These are phyloP conservation scores for Imleria badia DNA, from an alignment of 768 basidiomycete genomes.

Conservation along the genomic window DNA sequence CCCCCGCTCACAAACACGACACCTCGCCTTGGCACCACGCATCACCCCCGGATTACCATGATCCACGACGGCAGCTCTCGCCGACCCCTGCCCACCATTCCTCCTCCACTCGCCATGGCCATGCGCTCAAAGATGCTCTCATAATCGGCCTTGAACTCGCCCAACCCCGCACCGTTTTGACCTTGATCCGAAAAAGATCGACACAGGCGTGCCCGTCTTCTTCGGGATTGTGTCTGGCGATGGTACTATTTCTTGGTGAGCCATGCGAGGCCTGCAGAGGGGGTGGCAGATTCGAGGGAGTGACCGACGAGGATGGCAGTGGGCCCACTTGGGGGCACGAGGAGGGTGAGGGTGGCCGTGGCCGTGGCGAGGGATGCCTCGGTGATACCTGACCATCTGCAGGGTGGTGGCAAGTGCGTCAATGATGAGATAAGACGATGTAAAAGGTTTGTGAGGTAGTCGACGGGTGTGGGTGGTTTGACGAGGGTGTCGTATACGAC, in stretches of 20 bases:
- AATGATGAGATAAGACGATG: constrained; percentile 37
- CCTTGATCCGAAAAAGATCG: constrained; percentile 79
- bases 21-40: constrained; percentile 81
- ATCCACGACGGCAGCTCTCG: constrained; percentile 74
- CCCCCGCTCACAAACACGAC: neutral
- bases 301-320: constrained; percentile 89
- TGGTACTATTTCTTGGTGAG: constrained; percentile 92
- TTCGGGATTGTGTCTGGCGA: constrained; percentile 86
- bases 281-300: constrained; percentile 93
- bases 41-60: constrained; percentile 80
- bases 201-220: constrained; percentile 91
- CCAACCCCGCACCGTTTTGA: constrained; percentile 76
- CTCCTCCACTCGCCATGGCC: constrained; percentile 54
- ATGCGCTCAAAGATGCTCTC: constrained; percentile 91
- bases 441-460: constrained; percentile 95
- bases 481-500: too few species aligned
- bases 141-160: constrained; percentile 80
- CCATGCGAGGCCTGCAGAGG: constrained; percentile 91
- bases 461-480: constrained; percentile 83
- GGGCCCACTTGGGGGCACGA: constrained; percentile 49
- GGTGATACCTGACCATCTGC: constrained; percentile 93
- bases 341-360: constrained; percentile 71
- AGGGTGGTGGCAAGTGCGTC: neutral
- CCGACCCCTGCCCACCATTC: constrained; percentile 40
- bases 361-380: constrained; percentile 63